Evolutionary conservation across 75 land plant genomes (phyloP).

Genomic region (Gnetum montanum): DNA sequence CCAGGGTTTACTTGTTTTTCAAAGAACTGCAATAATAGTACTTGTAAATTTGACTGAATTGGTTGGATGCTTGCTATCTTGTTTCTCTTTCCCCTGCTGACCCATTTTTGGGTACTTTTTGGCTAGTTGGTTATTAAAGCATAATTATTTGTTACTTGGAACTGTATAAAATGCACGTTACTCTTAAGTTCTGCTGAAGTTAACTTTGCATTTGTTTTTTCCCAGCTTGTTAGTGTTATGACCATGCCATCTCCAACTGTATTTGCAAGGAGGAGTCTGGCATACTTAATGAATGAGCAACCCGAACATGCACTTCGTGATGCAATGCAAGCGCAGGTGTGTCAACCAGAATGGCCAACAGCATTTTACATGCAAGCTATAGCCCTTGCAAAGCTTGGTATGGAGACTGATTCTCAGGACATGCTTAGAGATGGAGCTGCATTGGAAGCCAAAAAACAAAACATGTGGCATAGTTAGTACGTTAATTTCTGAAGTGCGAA

Average conservation of each 20-base stretch:
- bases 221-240: slow-evolving; percentile 73
- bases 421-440: slow-evolving; percentile 89
- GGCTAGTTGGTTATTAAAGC: too few relatives aligned
- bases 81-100: too few relatives aligned
- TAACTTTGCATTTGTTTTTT: too few relatives aligned
- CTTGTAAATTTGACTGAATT: too few relatives aligned
- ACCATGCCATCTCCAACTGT: slow-evolving; percentile 86
- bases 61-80: too few relatives aligned
- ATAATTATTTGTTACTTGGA: too few relatives aligned
- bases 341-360: slow-evolving; percentile 91
- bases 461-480: slow-evolving; percentile 29
- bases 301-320: slow-evolving; percentile 88
- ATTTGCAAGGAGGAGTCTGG: slow-evolving; percentile 65
- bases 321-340: slow-evolving; percentile 96
- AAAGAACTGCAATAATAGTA: too few relatives aligned
- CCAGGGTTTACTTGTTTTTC: too few relatives aligned
- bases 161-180: too few relatives aligned
- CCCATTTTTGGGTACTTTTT: too few relatives aligned
- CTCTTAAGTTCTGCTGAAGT: too few relatives aligned
- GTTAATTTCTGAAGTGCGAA: not conserved
- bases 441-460: slow-evolving; percentile 64
- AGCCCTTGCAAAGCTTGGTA: slow-evolving; percentile 83
- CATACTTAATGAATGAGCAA: slow-evolving; percentile 73
- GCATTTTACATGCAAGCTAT: slow-evolving; percentile 93
- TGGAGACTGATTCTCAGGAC: slow-evolving; percentile 88